Evolutionary conservation across 108 stramenopile genomes (phyloP).

Genomic region (Aurantiochytrium sp.): DNA sequence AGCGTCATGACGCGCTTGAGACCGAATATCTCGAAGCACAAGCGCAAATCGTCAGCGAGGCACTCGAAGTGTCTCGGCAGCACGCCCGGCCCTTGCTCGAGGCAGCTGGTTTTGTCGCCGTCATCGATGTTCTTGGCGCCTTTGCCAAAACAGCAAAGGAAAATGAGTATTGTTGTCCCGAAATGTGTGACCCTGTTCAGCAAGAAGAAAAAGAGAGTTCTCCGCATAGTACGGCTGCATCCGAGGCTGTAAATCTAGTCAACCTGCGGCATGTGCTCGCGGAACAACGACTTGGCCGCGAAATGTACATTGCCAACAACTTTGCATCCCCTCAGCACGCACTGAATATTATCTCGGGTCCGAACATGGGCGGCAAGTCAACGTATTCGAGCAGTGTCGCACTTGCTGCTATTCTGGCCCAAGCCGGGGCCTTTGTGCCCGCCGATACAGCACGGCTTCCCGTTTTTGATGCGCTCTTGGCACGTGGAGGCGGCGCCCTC

Average conservation of each 20-base stretch:
- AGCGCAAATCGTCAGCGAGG: not conserved
- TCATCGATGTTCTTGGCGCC: not conserved
- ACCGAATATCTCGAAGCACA: not conserved
- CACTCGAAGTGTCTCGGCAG: not conserved
- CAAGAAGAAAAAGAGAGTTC: not conserved
- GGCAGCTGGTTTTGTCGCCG: not conserved
- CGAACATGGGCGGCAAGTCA: slow-evolving; percentile 50
- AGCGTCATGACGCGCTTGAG: not conserved
- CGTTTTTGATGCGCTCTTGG: slow-evolving; percentile 33
- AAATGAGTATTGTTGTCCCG: not conserved
- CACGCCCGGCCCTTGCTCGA: not conserved
- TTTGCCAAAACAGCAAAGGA: not conserved
- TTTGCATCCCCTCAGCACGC: not conserved
- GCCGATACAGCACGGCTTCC: slow-evolving; percentile 27
- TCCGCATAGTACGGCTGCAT: not conserved
- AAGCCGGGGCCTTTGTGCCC: slow-evolving; percentile 44
- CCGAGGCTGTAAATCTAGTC: not conserved
- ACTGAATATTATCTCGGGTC: slow-evolving; percentile 37
- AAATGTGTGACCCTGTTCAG: not conserved
- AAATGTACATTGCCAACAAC: not conserved
- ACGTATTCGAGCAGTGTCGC: slow-evolving; percentile 42
- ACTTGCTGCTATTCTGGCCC: slow-evolving; percentile 42
- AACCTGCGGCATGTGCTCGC: not conserved
- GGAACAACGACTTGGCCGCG: not conserved
- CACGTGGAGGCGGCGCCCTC: slow-evolving; percentile 17